Evolutionary conservation across 2,329 filamentous ascomycete genomes (phyloP).

Genomic region (Magnaporthiopsis rhizophila): DNA sequence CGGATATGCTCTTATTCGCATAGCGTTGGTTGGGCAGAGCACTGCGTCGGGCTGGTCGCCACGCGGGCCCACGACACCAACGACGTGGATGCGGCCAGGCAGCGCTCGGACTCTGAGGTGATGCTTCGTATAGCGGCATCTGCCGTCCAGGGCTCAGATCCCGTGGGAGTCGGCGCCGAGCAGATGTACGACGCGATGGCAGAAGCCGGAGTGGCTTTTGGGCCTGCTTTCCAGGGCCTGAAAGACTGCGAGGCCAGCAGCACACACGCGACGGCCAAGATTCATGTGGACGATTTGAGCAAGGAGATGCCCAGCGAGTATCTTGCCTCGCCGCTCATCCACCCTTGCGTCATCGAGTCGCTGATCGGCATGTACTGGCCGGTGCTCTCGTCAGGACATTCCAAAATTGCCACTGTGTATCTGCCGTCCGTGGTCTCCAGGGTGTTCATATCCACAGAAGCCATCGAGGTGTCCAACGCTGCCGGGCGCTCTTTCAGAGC

Average conservation of each 20-base stretch:
- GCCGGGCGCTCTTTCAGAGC: constrained; percentile 25
- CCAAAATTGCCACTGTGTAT: constrained; percentile 28
- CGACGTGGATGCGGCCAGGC: constrained; percentile 30
- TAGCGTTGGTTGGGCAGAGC: constrained; percentile 46
- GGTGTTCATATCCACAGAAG: constrained; percentile 26
- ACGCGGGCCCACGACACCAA: constrained; percentile 28
- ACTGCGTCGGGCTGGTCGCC: constrained; percentile 46
- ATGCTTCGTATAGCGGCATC: constrained; percentile 22
- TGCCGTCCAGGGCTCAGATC: constrained; percentile 20
- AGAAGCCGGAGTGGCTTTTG: constrained; percentile 40
- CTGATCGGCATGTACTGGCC: constrained; percentile 35
- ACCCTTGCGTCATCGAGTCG: constrained; percentile 31
- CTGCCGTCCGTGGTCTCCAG: constrained; percentile 32
- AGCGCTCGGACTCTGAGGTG: constrained; percentile 19
- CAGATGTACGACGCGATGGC: constrained; percentile 38
- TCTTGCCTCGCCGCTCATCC: constrained; percentile 24
- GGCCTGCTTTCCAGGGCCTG: constrained; percentile 42
- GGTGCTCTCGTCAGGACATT: constrained; percentile 22
- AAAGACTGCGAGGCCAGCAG: constrained; percentile 32
- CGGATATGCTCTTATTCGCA: constrained; percentile 45
- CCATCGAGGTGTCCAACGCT: constrained; percentile 18
- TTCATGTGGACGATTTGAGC: constrained; percentile 27
- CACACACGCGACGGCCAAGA: constrained; percentile 24
- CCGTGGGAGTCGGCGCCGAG: constrained; percentile 21
- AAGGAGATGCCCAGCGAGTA: constrained; percentile 31